Evolutionary conservation across 192 early-diverging fungal genomes (phyloP).

Genomic region (Phlyctochytrium planicorne): DNA sequence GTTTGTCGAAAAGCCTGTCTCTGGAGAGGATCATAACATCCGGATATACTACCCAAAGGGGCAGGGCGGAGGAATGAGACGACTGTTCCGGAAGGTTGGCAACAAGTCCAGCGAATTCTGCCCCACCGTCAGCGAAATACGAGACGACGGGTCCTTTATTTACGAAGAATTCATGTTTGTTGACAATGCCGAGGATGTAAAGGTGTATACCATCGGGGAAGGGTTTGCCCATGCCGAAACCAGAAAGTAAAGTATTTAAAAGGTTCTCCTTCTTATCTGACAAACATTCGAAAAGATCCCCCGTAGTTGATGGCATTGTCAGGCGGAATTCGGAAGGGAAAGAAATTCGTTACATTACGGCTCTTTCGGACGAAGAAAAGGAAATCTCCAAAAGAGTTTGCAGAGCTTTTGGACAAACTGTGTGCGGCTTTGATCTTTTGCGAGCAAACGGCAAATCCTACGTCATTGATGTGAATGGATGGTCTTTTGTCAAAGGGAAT

Average conservation of each 20-base stretch:
- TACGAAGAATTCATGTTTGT: slow-evolving; percentile 96
- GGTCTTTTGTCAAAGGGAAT: slow-evolving; percentile 98
- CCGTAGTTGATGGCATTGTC: slow-evolving; percentile 95
- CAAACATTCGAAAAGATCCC: slow-evolving; percentile 55
- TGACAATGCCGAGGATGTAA: slow-evolving; percentile 95
- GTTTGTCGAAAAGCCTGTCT: slow-evolving; percentile 97
- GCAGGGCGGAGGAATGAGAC: slow-evolving; percentile 68
- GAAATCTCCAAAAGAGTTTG: slow-evolving; percentile 73
- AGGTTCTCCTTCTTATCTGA: neutral
- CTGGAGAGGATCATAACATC: slow-evolving; percentile 96
- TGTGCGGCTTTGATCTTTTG: slow-evolving; percentile 94
- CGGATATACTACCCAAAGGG: slow-evolving; percentile 86
- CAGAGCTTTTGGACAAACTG: slow-evolving; percentile 84
- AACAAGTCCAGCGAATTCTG: slow-evolving; percentile 95
- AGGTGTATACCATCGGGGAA: slow-evolving; percentile 93
- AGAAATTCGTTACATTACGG: slow-evolving; percentile 90
- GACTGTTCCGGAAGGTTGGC: slow-evolving; percentile 61
- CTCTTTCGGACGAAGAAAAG: slow-evolving; percentile 75
- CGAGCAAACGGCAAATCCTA: slow-evolving; percentile 77
- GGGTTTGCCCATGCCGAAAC: slow-evolving; percentile 93
- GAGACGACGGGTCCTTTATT: slow-evolving; percentile 79
- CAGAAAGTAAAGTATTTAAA: slow-evolving; percentile 63
- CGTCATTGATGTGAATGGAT: slow-evolving; percentile 98
- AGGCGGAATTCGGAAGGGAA: slow-evolving; percentile 94
- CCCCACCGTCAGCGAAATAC: slow-evolving; percentile 61